phyloP scores from a whole-genome alignment of 2,329 filamentous ascomycete genomes.

The Didymella glomerata region DNA sequence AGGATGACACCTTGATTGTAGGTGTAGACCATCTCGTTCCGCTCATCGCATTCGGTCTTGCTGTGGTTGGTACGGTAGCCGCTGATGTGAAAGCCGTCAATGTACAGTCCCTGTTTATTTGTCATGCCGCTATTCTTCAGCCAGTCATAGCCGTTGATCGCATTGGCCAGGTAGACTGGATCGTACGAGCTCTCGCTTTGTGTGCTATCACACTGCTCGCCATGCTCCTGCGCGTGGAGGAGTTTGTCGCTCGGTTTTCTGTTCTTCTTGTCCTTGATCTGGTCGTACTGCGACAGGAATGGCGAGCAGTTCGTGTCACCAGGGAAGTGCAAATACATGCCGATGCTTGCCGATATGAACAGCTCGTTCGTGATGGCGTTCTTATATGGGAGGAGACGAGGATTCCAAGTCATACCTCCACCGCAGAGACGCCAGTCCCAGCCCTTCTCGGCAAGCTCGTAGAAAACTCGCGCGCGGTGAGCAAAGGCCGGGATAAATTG shows the following conservation, averaged over 20 bases:
- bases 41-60: conserved; percentile 77
- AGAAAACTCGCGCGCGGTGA: conserved; percentile 84
- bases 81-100: conserved; percentile 87
- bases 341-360: conserved; percentile 82
- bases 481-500: conserved; percentile 80
- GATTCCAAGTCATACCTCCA: conserved; percentile 93
- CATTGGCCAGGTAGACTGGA: conserved; percentile 73
- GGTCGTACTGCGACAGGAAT: conserved; percentile 58
- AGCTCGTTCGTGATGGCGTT: conserved; percentile 96
- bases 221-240: conserved; percentile 11
- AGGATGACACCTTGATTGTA: conserved; percentile 95
- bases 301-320: conserved; percentile 79
- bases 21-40: conserved; percentile 90
- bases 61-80: conserved; percentile 64
- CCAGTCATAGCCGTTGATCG: conserved; percentile 82
- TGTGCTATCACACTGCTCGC: conserved; percentile 23
- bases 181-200: conserved; percentile 54
- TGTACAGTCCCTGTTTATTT: conserved; percentile 76
- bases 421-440: conserved; percentile 84
- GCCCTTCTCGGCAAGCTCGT: conserved; percentile 77
- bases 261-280: conserved; percentile 17
- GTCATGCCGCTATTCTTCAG: conserved; percentile 82
- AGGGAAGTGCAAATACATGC: conserved; percentile 90
- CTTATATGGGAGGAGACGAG: conserved; percentile 78
- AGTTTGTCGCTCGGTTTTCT: conserved; percentile 11